Percentiles rank a stretch among this genome's conserved stretches.
Conservation (phyloP, 129 eudicot species). For the Pseudognaphalium luteoalbum region DNA sequence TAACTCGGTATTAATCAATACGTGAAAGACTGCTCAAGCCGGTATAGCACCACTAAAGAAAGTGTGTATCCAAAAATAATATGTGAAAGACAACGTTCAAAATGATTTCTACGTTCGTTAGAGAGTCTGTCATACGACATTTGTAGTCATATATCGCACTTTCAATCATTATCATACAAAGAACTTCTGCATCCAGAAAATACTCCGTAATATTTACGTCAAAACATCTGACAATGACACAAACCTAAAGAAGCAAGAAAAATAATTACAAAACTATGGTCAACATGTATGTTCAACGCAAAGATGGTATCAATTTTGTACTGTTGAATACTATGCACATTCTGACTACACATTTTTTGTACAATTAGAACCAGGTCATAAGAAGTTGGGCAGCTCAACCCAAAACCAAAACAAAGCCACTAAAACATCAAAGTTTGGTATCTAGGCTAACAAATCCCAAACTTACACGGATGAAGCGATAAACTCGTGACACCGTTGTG, state of each 20-base stretch:
- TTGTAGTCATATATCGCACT: background rate
- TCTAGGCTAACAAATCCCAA: slow-evolving; percentile 17
- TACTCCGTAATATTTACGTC: background rate
- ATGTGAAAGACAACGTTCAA: no score
- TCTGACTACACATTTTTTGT: slow-evolving; percentile 32
- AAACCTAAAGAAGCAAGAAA: background rate
- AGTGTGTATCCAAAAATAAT: no score
- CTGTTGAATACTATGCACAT: slow-evolving; percentile 34
- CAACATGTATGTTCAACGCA: slow-evolving; percentile 9
- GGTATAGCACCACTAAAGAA: no score
- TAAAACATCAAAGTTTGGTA: slow-evolving; percentile 6
- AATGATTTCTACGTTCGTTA: no score
- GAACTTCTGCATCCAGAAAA: background rate
- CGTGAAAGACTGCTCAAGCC: no score
- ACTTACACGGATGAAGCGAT: background rate
- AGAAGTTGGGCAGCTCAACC: background rate
- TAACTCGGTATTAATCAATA: no score
- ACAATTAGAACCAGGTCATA: slow-evolving; percentile 28
- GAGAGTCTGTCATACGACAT: background rate
- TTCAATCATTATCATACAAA: no score
- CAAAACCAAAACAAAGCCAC: slow-evolving; percentile 20
- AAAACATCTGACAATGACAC: background rate
- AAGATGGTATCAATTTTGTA: slow-evolving; percentile 7
- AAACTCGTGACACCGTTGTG: slow-evolving; percentile 1
- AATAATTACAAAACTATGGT: slow-evolving; percentile 20